Base-by-base conservation (phyloP, 1,139 yeast genomes). In the Yamadazyma pseudoaaseri region DNA sequence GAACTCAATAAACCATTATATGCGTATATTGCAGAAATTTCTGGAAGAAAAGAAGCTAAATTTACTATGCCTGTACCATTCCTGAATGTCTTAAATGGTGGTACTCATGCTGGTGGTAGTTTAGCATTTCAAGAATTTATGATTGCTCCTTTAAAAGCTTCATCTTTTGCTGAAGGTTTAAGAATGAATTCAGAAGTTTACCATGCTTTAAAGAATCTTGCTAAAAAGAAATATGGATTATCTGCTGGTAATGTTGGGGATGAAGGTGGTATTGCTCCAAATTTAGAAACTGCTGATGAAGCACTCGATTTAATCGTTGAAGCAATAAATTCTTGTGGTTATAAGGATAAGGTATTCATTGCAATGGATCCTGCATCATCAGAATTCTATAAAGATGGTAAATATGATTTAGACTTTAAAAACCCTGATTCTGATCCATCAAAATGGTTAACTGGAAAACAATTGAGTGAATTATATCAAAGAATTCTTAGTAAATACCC, bases 241-340 rank as follows among this genome's bases (percentile, higher is more conserved):
- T 80, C 90, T 44, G 96, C 96, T 56, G 95, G 94, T 69, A 86
- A 86, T 75, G 96, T 86, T 61, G 96, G 96, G 76, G 96, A 86
- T 70, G 96, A 86, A 75, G 96, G 96, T 79, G 96, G 96, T 76
- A 94, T 86, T 71, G 96, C 96, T 54, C 96, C 96, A 64, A 81
- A 85, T 68, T 79, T 86, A 52, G 76, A 81, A 48, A 78, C 94
- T 52, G 86, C 96, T 58, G 83, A 79, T 65, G 96, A 86, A 74
- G 96, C 96, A 50, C 73, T 86, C 53, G 95, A 86, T 73, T 80
- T 86, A 65, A 85, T 86, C 65, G 76, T 79, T 54, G 82, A 69
- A 46, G 85, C 96, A 58, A 86, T 86, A 62, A 84, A 80, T 61
- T 64, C 70, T 52, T 94, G 95, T 48, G 96, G 96, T 54, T 86